phyloP scores from a whole-genome alignment of 805 yeast genomes.

The Tetrapisispora namnaoensis region DNA sequence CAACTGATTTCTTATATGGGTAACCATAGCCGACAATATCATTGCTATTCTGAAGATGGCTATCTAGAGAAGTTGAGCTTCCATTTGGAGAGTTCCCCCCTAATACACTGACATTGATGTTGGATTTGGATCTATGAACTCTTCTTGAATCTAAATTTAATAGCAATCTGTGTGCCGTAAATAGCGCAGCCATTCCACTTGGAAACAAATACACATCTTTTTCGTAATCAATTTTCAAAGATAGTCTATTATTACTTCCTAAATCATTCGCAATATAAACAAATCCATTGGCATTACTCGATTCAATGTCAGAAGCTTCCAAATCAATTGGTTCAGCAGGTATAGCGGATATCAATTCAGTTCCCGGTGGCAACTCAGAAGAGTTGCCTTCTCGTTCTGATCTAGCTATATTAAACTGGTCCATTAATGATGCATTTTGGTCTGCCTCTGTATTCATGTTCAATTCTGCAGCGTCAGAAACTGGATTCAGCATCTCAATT shows the following conservation, averaged over 20 bases:
- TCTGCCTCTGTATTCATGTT: background rate
- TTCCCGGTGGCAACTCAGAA: background rate
- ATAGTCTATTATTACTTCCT: background rate
- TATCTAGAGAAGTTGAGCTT: background rate
- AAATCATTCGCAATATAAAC: background rate
- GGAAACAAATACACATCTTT: conserved; percentile 78
- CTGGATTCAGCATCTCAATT: background rate
- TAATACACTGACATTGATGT: conserved; percentile 5
- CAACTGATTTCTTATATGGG: conserved; percentile 54
- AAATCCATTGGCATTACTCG: background rate
- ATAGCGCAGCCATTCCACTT: conserved; percentile 89
- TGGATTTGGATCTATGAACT: conserved; percentile 20
- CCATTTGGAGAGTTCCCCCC: conserved; percentile 1
- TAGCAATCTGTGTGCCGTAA: conserved; percentile 60
- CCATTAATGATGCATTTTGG: background rate
- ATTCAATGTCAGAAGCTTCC: conserved; percentile 1
- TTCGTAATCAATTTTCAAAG: conserved; percentile 27
- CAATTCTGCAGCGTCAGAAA: background rate
- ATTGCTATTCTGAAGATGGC: background rate
- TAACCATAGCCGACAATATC: conserved; percentile 20
- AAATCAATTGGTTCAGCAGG: conserved; percentile 25
- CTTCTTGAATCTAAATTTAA: conserved; percentile 31
- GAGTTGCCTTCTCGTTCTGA: background rate
- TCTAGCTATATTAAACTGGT: background rate
- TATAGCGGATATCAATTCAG: conserved; percentile 12